Evolutionary conservation across 805 yeast genomes (phyloP).

Genomic region (Cyberlindnera nakhonratchasimensis): DNA sequence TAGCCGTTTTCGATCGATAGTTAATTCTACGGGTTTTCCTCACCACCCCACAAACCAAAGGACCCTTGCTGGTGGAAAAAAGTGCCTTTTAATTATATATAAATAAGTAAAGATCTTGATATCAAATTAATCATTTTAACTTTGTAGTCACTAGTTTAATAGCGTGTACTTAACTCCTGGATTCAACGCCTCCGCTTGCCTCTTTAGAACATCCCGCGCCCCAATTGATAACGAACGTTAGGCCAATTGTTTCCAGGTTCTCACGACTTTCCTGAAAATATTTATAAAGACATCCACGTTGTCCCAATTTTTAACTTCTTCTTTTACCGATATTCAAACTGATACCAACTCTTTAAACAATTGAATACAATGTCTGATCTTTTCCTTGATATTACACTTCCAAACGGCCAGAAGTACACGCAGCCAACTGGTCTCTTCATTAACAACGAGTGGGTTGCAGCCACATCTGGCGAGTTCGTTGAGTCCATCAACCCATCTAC

Average conservation of each 20-base stretch:
- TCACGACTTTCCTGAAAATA: too few relatives aligned
- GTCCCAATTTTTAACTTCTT: not conserved
- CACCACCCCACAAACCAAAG: too few relatives aligned
- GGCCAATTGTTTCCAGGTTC: too few relatives aligned
- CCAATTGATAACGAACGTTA: not conserved
- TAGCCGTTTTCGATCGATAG: not conserved
- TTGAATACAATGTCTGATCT: conserved; percentile 17
- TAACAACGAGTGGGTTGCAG: conserved; percentile 63
- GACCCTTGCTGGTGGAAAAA: too few relatives aligned
- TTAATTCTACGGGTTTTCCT: not conserved
- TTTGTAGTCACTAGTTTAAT: not conserved
- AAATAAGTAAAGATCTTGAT: too few relatives aligned
- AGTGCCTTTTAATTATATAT: too few relatives aligned
- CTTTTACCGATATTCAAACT: not conserved
- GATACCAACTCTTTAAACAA: not conserved
- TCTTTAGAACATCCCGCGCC: not conserved
- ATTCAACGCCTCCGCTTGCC: not conserved
- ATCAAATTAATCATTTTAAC: too few relatives aligned
- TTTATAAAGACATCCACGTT: too few relatives aligned
- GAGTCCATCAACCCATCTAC: conserved; percentile 47
- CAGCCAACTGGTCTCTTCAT: conserved; percentile 80
- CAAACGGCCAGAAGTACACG: conserved; percentile 62
- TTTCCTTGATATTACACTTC: conserved; percentile 43
- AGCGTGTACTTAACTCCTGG: not conserved
- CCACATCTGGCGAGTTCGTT: conserved; percentile 43